Conservation (phyloP, 2,329 filamentous ascomycete genomes). For the Fusarium lateritium region DNA sequence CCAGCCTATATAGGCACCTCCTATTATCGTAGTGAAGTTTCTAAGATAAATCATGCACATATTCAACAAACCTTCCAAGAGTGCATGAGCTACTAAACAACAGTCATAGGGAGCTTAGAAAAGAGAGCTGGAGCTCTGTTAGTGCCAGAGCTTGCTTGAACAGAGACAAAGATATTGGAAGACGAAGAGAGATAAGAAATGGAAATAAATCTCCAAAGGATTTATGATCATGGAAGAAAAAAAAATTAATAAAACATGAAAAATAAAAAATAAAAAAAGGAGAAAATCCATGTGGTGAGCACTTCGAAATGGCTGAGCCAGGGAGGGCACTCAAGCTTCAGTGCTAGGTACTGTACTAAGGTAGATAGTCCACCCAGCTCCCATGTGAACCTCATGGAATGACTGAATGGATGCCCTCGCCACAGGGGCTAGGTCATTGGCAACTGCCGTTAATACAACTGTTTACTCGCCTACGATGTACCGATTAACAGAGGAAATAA, state of each 20-base stretch:
- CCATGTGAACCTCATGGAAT: not conserved
- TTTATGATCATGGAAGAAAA: not conserved
- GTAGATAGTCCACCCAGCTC: not conserved
- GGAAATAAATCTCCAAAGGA: not conserved
- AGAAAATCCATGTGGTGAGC: slow-evolving; percentile 12
- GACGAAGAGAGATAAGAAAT: not conserved
- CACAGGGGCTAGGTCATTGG: not conserved
- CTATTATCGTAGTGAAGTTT: not conserved
- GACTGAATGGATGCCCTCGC: too few species aligned
- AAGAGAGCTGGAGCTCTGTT: slow-evolving; percentile 2
- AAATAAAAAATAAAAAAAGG: slow-evolving; percentile 12
- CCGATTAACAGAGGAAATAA: slow-evolving; percentile 10
- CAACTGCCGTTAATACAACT: slow-evolving; percentile 1
- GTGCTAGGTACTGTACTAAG: slow-evolving; percentile 5
- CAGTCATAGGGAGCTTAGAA: slow-evolving; percentile 5
- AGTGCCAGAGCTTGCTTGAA: slow-evolving; percentile 10
- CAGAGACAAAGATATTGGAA: not conserved
- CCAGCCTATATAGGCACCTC: slow-evolving; percentile 10
- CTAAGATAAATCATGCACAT: not conserved
- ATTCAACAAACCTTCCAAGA: not conserved
- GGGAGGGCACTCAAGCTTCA: slow-evolving; percentile 15
- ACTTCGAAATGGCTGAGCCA: slow-evolving; percentile 21
- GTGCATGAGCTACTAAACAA: slow-evolving; percentile 1
- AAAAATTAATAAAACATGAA: not conserved
- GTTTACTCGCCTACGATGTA: slow-evolving; percentile 5